Base-by-base conservation (phyloP, 768 basidiomycete genomes). In the Lactarius deliciosus region DNA sequence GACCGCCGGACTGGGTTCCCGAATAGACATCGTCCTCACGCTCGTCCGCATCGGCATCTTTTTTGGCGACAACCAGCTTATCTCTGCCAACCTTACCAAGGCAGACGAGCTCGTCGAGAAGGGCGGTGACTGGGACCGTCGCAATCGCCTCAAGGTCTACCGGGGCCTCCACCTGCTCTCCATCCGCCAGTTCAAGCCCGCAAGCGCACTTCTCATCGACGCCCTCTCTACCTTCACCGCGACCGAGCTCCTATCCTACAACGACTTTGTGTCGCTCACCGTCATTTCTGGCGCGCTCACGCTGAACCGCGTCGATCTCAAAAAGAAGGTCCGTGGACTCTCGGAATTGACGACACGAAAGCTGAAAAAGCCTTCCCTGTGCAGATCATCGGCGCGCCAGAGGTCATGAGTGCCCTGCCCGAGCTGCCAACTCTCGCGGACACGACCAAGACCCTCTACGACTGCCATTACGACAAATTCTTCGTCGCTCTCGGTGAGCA, bases 41-140 rank as follows among this genome's bases (percentile, higher is more conserved):
- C 87, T 96, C 64, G 88, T 93, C 65, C 84, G 96, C 38, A 88
- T 98, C 63, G 95, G 92, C 0, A 83, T 98, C 76, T 98, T 98
- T 83, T 95, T 91, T 76, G 81, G 82, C 28, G 91, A 98, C 74
- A 84, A 88, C 40, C 76, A 83, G 4, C 79, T 95, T 68, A 87
- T 96, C 60, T 85, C 82, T 0, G 74, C 81, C 45, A 85, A 92
- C 71, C 85, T 98, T 56, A 79, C 85, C 34, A 87, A 89, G 71
- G 96, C 96, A 0, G 90, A 93, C 72, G 83, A 87, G 91, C 81
- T 97, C 53, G 91, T 97, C 62, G 95, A 98, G 72, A 85, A 94
- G 75, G 96, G 96, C 0, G 96, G 96, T 55, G 96, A 99, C 78
- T 99, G 96, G 96, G 96, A 99, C 76, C 82, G 96, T 62, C 86